phyloP scores from a whole-genome alignment of 139 green algal species.

The Haematococcus lacustris region DNA sequence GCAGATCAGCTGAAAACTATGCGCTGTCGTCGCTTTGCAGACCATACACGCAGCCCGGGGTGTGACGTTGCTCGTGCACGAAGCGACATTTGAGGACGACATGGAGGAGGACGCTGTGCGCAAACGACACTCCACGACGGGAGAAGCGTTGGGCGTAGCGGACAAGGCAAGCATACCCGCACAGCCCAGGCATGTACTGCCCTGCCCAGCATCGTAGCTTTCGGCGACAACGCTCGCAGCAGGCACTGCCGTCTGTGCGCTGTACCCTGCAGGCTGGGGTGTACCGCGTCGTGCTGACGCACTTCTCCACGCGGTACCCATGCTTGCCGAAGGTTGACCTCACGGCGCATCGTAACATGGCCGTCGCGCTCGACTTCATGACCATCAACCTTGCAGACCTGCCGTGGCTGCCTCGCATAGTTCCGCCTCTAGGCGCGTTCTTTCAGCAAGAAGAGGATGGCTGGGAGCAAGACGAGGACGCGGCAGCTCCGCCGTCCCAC shows the following conservation, averaged over 20 bases:
- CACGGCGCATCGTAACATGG: conserved; percentile 27
- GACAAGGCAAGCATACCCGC: conserved; percentile 20
- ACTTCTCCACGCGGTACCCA: conserved; percentile 94
- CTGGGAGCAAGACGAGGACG: conserved; percentile 17
- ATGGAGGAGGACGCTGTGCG: conserved; percentile 76
- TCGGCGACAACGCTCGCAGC: no score
- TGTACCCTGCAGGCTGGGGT: conserved; percentile 43
- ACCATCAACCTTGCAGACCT: conserved; percentile 67
- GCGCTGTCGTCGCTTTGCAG: background rate
- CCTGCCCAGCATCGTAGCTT: no score
- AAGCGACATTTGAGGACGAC: conserved; percentile 94
- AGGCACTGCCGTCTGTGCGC: no score
- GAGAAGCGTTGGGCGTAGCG: conserved; percentile 69
- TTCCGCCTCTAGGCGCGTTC: conserved; percentile 30
- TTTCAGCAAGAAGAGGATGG: conserved; percentile 28
- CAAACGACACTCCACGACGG: conserved; percentile 86
- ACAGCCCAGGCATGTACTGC: no score
- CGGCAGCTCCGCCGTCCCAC: no score
- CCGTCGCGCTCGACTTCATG: conserved; percentile 96
- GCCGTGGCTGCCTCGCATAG: conserved; percentile 27
- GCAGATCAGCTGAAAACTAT: background rate
- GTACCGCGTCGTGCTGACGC: conserved; percentile 90
- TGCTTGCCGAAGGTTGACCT: conserved; percentile 70
- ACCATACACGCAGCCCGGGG: conserved; percentile 49
- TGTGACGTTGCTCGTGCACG: conserved; percentile 88